Percentiles rank a stretch among this genome's conserved stretches.
Evolutionary conservation across 768 basidiomycete genomes (phyloP).

Genomic region (Melanogaster broomeanus): DNA sequence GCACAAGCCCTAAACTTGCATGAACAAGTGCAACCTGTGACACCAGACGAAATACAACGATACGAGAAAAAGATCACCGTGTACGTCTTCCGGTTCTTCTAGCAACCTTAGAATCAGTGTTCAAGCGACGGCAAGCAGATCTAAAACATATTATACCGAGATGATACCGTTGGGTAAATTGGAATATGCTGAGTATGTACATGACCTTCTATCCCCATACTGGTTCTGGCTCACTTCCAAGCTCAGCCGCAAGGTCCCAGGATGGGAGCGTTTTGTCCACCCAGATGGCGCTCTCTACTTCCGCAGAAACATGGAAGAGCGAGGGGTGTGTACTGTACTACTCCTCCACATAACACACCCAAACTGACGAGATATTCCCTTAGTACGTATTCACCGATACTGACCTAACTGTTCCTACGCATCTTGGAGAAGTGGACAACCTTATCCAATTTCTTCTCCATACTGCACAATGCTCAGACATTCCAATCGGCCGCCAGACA

Average conservation of each 20-base stretch:
- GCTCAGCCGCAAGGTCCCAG: slow-evolving; percentile 9
- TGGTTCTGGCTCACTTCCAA: neutral
- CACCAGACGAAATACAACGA: neutral
- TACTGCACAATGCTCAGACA: neutral
- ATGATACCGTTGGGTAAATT: neutral
- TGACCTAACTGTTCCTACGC: neutral
- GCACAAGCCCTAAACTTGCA: too few species aligned
- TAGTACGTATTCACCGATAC: slow-evolving; percentile 45
- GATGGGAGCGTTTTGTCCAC: slow-evolving; percentile 47
- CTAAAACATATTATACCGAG: neutral
- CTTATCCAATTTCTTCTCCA: neutral
- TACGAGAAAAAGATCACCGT: neutral
- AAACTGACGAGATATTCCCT: neutral
- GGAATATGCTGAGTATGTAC: neutral
- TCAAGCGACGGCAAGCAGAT: too few species aligned
- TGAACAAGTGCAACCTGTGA: neutral
- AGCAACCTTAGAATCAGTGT: too few species aligned
- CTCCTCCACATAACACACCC: neutral
- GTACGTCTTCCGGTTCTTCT: too few species aligned
- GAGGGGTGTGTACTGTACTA: slow-evolving; percentile 34
- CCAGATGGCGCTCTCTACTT: slow-evolving; percentile 61
- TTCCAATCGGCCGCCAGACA: neutral
- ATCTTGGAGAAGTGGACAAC: neutral
- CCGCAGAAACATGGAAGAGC: slow-evolving; percentile 27
- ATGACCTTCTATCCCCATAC: neutral